Conservation (phyloP, 1,284 basidiomycete genomes). For the Uromyces viciae-fabae region DNA sequence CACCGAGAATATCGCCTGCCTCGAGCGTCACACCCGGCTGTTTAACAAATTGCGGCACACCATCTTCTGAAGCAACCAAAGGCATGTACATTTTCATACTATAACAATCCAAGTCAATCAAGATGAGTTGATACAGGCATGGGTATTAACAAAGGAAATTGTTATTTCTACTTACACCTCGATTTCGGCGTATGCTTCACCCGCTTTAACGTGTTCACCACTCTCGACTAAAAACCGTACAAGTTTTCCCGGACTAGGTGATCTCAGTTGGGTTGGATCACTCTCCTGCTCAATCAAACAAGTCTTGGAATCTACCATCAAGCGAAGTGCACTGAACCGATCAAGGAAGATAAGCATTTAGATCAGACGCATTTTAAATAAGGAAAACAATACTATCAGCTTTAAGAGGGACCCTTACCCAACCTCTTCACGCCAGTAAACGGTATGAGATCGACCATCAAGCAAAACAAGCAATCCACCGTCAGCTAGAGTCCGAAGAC, state of each 20-base stretch:
- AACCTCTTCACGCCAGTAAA: conserved; percentile 98
- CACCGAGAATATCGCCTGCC: conserved; percentile 97
- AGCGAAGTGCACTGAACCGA: conserved; percentile 33
- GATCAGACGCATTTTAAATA: conserved; percentile 58
- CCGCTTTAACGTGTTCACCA: conserved; percentile 92
- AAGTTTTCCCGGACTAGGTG: conserved; percentile 94
- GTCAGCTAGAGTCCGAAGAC: conserved; percentile 84
- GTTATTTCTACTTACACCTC: conserved; percentile 62
- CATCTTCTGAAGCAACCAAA: conserved; percentile 90
- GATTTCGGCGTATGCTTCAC: conserved; percentile 96
- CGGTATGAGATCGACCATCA: conserved; percentile 90
- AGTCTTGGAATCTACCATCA: conserved; percentile 68
- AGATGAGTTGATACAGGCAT: not conserved
- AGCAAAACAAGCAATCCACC: conserved; percentile 88
- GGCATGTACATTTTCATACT: conserved; percentile 82
- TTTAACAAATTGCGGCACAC: conserved; percentile 93
- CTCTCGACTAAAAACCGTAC: conserved; percentile 92
- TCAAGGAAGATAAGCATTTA: not conserved
- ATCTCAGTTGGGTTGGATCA: conserved; percentile 93
- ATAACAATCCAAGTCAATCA: not conserved
- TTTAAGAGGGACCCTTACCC: conserved; percentile 54
- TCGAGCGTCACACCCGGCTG: conserved; percentile 93
- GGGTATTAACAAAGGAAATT: conserved; percentile 44
- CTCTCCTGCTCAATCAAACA: conserved; percentile 99
- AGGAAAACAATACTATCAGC: not conserved